Base-by-base conservation (phyloP, 1,139 yeast genomes). In the Saccharomyces uvarum region DNA sequence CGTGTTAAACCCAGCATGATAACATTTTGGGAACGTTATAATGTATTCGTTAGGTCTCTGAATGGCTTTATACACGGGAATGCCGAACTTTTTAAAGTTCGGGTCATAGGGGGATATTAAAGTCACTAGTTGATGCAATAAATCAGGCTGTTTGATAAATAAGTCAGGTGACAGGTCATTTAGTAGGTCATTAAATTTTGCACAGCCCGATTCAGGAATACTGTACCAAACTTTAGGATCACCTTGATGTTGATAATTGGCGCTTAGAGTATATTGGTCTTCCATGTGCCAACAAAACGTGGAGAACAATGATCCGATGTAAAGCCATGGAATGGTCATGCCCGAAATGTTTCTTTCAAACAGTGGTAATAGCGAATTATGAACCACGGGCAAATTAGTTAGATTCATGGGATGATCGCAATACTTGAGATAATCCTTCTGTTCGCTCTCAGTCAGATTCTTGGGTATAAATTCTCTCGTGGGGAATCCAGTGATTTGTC, bases 221-320 rank as follows among this genome's bases (percentile, higher is more conserved):
- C 88, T 86, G 64, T 86, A 86, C 95, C 95, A 86, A 63, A 84
- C 81, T 65, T 86, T 86, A 2, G 87, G 81, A 21, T 83, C 81
- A 0, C 95, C 95, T 58, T 77, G 75, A 67, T 86, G 91, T 63
- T 89, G 86, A 66, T 85, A 86, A 63, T 86, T 86, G 4, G 91
- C 90, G 53, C 88, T 83, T 54, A 85, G 69, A 0, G 93, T 85
- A 65, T 84, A 85, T 66, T 86, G 93, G 67, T 86, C 95, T 63
- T 86, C 95, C 52, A 86, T 85, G 67, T 86, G 95, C 95, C 95
- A 86, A 67, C 95, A 86, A 64, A 86, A 86, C 0, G 95, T 86
- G 2, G 88, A 82, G 59, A 85, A 77, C 42, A 85, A 73, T 1
- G 88, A 84, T 0, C 95, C 95, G 28, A 86, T 77, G 62, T 86